A percentile compares a stretch with the other conserved stretches of the same genome.
These are phyloP conservation scores for Macadamia tetraphylla DNA, from an alignment of 164 flowering plant species.

Conservation along the genomic window DNA sequence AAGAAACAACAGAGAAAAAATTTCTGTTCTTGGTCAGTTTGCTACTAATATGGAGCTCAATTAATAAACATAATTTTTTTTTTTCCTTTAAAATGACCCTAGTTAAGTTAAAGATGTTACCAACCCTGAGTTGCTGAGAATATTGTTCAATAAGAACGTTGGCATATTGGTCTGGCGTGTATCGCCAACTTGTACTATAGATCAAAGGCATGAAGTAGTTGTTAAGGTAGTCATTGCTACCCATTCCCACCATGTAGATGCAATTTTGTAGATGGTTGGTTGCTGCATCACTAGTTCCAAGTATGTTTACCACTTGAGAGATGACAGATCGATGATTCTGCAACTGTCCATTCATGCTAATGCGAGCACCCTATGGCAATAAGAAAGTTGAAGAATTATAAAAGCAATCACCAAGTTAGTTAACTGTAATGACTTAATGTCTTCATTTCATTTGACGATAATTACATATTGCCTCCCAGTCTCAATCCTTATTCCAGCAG, in stretches of 20 bases:
- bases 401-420: no score
- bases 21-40: no score
- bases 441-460: no score
- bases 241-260: conserved; percentile 32
- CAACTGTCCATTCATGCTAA: conserved; percentile 53
- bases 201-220: conserved; percentile 61
- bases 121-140: conserved; percentile 43
- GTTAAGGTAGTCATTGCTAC: conserved; percentile 66
- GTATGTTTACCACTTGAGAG: conserved; percentile 33
- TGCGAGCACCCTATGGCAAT: conserved; percentile 74
- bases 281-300: conserved; percentile 39
- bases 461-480: conserved; percentile 43
- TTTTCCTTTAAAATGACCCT: no score
- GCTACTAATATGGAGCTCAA: not conserved
- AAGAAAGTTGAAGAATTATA: not conserved
- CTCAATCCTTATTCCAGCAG: conserved; percentile 55
- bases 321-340: conserved; percentile 43
- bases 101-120: no score
- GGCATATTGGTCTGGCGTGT: conserved; percentile 65
- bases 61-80: no score
- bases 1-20: not conserved
- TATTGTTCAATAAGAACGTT: conserved; percentile 53
- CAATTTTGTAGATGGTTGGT: conserved; percentile 31
- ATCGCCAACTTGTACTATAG: no score
- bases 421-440: no score